Base-by-base conservation (phyloP, 768 basidiomycete species). In the Russula sp. region DNA sequence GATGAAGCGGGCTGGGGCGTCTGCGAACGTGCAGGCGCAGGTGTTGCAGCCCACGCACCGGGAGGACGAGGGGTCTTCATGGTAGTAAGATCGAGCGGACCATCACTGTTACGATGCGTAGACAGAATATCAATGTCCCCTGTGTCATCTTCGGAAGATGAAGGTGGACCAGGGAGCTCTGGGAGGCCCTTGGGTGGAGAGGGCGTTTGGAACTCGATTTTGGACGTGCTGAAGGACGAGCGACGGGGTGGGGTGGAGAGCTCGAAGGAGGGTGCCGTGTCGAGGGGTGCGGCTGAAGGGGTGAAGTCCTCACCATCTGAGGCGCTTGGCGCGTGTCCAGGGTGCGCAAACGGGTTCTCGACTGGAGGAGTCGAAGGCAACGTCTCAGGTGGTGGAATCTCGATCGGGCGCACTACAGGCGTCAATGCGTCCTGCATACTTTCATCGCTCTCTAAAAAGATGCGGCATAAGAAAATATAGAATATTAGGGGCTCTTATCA, bases 141-240 rank as follows among this genome's bases (percentile, higher is more conserved):
- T 31, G 71, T 78, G 48, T 84, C 81, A 39, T 82, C 82, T 14
- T 80, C 79, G 2, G 74, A 75, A 10, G 82, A 81, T n/a, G 79
- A 80, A 2, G 87, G 85, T 3, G 84, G 85, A 18, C 74, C 84
- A 13, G 87, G 87, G 53, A 89, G 81, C 7, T 86, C 86, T 10
- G 87, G 85, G 62, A 87, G 77, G 50, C 77, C 80, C 47, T 75
- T 76, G 1, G 85, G 83, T 35, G 88, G 85, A 1, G 87, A 83
- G 9, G 85, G 87, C 0, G 84, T 87, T 67, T 79, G 74, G 67
- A 84, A 84, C 57, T 83, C 81, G 14, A 77, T 64, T 62, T 76
- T 79, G 10, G 80, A 76, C 35, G 71, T 72, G 57, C 68, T 74
- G 50, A 80, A 76, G 2, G 77, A 78, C 20, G 73, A 66, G 50